These are phyloP conservation scores for Balakata baccata DNA, from an alignment of 345 rosid species.

Conservation along the genomic window DNA sequence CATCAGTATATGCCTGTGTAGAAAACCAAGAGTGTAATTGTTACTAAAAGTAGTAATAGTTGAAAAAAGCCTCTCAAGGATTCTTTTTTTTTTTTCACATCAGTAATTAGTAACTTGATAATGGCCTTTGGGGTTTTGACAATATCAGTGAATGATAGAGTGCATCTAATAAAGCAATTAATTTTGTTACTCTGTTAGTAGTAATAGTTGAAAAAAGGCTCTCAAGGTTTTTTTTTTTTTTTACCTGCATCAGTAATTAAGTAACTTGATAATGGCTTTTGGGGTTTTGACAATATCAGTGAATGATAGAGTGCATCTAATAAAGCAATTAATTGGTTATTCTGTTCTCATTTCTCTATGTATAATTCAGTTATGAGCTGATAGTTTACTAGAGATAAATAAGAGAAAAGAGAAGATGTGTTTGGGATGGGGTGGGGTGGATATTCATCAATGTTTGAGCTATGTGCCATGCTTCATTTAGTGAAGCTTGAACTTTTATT, in stretches of 20 bases:
- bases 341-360: background rate
- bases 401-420: background rate
- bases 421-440: background rate
- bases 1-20: background rate
- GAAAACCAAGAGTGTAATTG: background rate
- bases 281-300: background rate
- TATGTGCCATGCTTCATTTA: background rate
- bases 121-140: background rate
- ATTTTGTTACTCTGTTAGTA: background rate
- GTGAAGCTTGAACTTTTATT: background rate
- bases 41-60: background rate
- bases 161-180: background rate
- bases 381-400: background rate
- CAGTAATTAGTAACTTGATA: background rate
- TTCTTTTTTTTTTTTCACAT: background rate
- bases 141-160: background rate
- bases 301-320: background rate
- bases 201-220: background rate
- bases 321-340: background rate
- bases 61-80: background rate
- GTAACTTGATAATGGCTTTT: background rate
- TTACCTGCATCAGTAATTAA: background rate
- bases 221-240: background rate
- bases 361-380: background rate
- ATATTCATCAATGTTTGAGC: background rate